phyloP scores from a whole-genome alignment of 1,139 yeast genomes.

The Kazachstania sp. region DNA sequence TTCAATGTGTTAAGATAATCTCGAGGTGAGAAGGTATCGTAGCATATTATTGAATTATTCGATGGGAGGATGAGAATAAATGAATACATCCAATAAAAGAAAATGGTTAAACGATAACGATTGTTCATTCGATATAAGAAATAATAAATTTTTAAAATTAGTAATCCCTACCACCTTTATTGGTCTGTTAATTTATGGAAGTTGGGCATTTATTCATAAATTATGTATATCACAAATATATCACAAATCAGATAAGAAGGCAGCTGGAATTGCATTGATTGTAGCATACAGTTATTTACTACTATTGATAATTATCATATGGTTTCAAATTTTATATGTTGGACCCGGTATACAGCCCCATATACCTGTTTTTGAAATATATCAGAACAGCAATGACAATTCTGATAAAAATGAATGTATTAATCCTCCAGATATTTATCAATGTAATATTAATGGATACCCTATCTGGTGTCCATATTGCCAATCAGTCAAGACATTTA shows the following conservation, averaged over 20 bases:
- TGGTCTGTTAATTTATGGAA: conserved; percentile 14
- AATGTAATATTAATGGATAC: conserved; percentile 51
- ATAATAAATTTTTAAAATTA: background rate
- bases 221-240: conserved; percentile 22
- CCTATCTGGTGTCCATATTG: conserved; percentile 56
- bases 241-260: conserved; percentile 9
- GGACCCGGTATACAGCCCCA: conserved; percentile 26
- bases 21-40: too few relatives aligned
- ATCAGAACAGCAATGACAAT: conserved; percentile 1
- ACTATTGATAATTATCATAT: conserved; percentile 11
- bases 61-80: background rate
- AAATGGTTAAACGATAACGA: background rate
- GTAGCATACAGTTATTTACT: conserved; percentile 12
- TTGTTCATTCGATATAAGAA: background rate
- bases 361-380: conserved; percentile 20
- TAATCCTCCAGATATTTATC: conserved; percentile 42
- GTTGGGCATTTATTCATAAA: conserved; percentile 25
- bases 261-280: conserved; percentile 22
- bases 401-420: conserved; percentile 5
- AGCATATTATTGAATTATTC: too few relatives aligned
- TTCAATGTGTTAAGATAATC: too few relatives aligned
- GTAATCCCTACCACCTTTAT: conserved; percentile 4
- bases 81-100: background rate
- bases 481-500: conserved; percentile 42
- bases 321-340: conserved; percentile 16